Base-by-base conservation (phyloP, 441 rosid genomes). In the Melastoma candidum region DNA sequence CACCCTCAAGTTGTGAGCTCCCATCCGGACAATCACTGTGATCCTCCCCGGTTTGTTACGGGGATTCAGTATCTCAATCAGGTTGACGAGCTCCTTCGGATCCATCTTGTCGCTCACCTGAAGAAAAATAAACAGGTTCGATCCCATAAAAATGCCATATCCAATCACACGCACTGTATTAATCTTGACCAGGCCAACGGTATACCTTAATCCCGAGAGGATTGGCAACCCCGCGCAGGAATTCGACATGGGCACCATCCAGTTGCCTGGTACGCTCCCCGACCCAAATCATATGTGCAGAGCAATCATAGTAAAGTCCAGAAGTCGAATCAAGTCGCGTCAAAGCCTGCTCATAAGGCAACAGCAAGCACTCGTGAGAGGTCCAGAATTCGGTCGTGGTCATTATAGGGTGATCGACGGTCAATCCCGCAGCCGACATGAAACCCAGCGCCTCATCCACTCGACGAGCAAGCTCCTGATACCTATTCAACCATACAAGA, bases 61-160 rank as follows among this genome's bases (percentile, higher is more conserved):
- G 2, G 65, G 25, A 44, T 61, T 61, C 46, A 61, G 12, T 57
- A 61, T 61, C 41, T 52, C 65, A 3, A 61, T 26, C 0, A 61
- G 65, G 12, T 47, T 46, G 26, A 61, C 58, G 24, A 61, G 51
- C 46, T 61, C 58, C 11, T 47, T 47, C 17, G 65, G 65, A 39
- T 61, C 65, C 65, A 61, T 61, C 58, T 61, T 61, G 65, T 61
- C 43, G 46, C 65, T 61, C 12, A 52, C 65, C 65, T 61, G 58
- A 36, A 45, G 22, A 24, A 2, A 2, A 26, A 17, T 17, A 17
- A 17, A 17, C 22, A 52, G 5, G 3, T 53, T 2, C 11, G 7
- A 32, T 32, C 41, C 5, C 41, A 17, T 32, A 6, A 3, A 32
- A 32, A 6, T 3, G 5, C 8, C 8, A 32, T 32, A 32, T 32